These are phyloP conservation scores for Macrocybe gigantea DNA, from an alignment of 768 basidiomycete genomes.

Conservation along the genomic window DNA sequence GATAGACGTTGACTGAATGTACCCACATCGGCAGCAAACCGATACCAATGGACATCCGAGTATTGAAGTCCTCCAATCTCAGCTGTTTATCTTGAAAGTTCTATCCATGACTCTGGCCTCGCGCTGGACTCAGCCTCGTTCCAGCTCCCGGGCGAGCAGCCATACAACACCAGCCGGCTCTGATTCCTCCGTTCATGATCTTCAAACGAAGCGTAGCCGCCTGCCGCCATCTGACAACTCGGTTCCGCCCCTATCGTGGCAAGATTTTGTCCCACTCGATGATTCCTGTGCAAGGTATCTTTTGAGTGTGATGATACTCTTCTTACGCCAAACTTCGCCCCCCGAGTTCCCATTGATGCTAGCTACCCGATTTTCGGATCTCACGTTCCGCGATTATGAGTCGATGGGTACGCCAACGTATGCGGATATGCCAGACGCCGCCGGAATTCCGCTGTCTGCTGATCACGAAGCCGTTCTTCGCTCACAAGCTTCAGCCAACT, in stretches of 20 bases:
- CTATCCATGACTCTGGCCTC: constrained; percentile 73
- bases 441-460: constrained; percentile 6
- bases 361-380: constrained; percentile 52
- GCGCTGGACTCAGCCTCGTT: constrained; percentile 53
- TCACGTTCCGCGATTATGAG: constrained; percentile 72
- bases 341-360: constrained; percentile 49
- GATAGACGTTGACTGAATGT: not conserved
- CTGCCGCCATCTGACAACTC: constrained; percentile 41
- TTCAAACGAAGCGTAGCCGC: constrained; percentile 20
- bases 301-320: constrained; percentile 77
- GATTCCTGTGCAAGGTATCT: constrained; percentile 80
- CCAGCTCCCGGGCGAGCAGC: constrained; percentile 34
- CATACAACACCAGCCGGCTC: constrained; percentile 27
- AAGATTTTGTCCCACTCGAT: constrained; percentile 70
- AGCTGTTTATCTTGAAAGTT: constrained; percentile 81
- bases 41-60: constrained; percentile 46
- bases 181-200: constrained; percentile 32
- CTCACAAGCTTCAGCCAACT: constrained; percentile 35
- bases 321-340: constrained; percentile 65
- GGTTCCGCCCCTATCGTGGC: constrained; percentile 35
- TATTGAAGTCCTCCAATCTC: constrained; percentile 78
- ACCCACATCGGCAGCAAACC: constrained; percentile 36
- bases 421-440: constrained; percentile 8
- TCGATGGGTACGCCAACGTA: constrained; percentile 14
- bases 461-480: constrained; percentile 21